These are phyloP conservation scores for Fusarium albosuccineum DNA, from an alignment of 2,329 filamentous ascomycete genomes.

Conservation along the genomic window DNA sequence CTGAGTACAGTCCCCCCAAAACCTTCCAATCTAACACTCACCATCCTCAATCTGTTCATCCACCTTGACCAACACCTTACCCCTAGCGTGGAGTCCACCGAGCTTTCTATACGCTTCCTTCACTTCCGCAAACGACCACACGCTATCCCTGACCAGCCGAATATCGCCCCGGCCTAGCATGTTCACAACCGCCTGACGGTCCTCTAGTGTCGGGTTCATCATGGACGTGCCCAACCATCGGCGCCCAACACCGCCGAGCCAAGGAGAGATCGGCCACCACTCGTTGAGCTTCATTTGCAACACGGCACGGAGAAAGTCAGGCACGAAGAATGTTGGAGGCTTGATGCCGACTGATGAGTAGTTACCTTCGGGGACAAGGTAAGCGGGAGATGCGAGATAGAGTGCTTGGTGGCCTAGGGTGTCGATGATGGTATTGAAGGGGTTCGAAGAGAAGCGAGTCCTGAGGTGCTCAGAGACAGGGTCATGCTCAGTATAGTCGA, in stretches of 20 bases:
- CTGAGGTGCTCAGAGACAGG: slow-evolving; percentile 53
- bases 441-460: slow-evolving; percentile 45
- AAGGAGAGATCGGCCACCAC: slow-evolving; percentile 52
- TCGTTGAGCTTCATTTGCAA: slow-evolving; percentile 55
- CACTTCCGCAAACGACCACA: slow-evolving; percentile 54
- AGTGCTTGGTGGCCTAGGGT: slow-evolving; percentile 62
- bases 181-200: slow-evolving; percentile 50
- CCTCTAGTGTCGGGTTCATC: slow-evolving; percentile 50
- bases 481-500: slow-evolving; percentile 57
- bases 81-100: slow-evolving; percentile 50
- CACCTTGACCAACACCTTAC: slow-evolving; percentile 56
- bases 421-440: slow-evolving; percentile 63
- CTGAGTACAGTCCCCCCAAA: too few relatives aligned
- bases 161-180: slow-evolving; percentile 53
- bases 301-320: slow-evolving; percentile 48
- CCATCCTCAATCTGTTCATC: slow-evolving; percentile 42
- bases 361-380: slow-evolving; percentile 53
- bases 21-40: slow-evolving; percentile 16
- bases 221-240: slow-evolving; percentile 51
- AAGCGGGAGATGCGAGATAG: slow-evolving; percentile 55
- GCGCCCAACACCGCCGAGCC: slow-evolving; percentile 55
- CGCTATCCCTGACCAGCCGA: slow-evolving; percentile 53
- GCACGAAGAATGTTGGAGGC: slow-evolving; percentile 50
- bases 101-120: slow-evolving; percentile 53
- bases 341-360: slow-evolving; percentile 59